Conservation (phyloP, 1,139 yeast species). For the Diutina scorzettiae region DNA sequence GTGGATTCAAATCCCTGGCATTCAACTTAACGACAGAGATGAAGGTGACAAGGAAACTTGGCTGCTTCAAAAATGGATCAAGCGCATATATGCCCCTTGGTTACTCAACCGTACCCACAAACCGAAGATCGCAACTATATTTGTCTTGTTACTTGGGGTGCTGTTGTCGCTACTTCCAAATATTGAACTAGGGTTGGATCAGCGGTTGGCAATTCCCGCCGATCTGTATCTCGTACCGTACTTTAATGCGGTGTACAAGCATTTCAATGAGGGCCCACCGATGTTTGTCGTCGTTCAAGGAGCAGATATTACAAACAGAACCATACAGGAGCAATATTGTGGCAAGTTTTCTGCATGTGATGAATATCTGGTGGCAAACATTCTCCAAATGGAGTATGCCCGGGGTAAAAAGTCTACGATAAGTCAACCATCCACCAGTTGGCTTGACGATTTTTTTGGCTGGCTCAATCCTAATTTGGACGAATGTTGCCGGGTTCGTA, state of each 20-base stretch:
- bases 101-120: slow-evolving; percentile 37
- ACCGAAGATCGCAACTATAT: slow-evolving; percentile 39
- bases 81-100: slow-evolving; percentile 38
- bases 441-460: slow-evolving; percentile 84
- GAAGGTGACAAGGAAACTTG: slow-evolving; percentile 13
- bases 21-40: slow-evolving; percentile 1
- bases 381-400: slow-evolving; percentile 78
- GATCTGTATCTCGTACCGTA: slow-evolving; percentile 74
- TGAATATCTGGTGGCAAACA: slow-evolving; percentile 63
- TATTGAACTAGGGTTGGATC: slow-evolving; percentile 74
- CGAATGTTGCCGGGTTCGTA: slow-evolving; percentile 69
- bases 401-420: slow-evolving; percentile 54
- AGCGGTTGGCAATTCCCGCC: slow-evolving; percentile 73
- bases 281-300: slow-evolving; percentile 68
- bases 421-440: slow-evolving; percentile 73
- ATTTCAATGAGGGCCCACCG: slow-evolving; percentile 85
- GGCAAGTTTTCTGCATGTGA: slow-evolving; percentile 83
- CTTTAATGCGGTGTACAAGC: slow-evolving; percentile 62
- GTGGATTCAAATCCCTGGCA: slow-evolving; percentile 25
- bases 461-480: slow-evolving; percentile 83
- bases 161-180: slow-evolving; percentile 61
- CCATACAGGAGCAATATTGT: slow-evolving; percentile 63
- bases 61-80: slow-evolving; percentile 17
- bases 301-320: slow-evolving; percentile 47
- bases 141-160: slow-evolving; percentile 51